Evolutionary conservation across 805 yeast species (phyloP).

Genomic region (Jamesozyma rosinii): DNA sequence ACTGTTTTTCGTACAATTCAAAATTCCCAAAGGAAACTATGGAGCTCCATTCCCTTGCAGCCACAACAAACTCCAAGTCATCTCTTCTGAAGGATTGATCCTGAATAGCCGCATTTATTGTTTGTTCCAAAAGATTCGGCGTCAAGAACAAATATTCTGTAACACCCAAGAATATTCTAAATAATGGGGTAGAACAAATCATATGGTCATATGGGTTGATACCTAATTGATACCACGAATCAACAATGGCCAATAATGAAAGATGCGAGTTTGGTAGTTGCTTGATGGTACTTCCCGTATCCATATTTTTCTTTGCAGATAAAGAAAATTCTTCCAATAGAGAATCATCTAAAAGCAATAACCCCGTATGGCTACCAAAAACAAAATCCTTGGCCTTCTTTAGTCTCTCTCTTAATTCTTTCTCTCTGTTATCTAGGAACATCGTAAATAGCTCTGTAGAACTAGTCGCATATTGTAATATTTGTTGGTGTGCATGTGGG

Average conservation of each 20-base stretch:
- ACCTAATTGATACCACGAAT: slow-evolving; percentile 78
- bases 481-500: slow-evolving; percentile 87
- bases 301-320: slow-evolving; percentile 46
- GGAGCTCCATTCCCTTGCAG: slow-evolving; percentile 81
- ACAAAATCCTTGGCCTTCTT: slow-evolving; percentile 62
- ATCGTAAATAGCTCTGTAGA: slow-evolving; percentile 74
- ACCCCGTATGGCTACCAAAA: slow-evolving; percentile 55
- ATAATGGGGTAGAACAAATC: slow-evolving; percentile 89
- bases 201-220: slow-evolving; percentile 94
- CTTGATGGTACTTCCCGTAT: slow-evolving; percentile 4
- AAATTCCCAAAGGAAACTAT: slow-evolving; percentile 70
- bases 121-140: slow-evolving; percentile 71
- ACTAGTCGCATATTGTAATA: slow-evolving; percentile 79
- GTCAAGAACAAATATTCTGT: slow-evolving; percentile 84
- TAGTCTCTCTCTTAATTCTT: slow-evolving; percentile 51
- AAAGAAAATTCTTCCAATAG: slow-evolving; percentile 73
- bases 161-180: slow-evolving; percentile 88
- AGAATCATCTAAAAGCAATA: slow-evolving; percentile 66
- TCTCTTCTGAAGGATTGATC: slow-evolving; percentile 71
- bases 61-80: slow-evolving; percentile 84
- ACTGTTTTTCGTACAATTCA: slow-evolving; percentile 57
- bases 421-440: slow-evolving; percentile 61
- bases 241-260: slow-evolving; percentile 82
- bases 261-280: slow-evolving; percentile 73
- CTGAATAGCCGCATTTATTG: slow-evolving; percentile 60